phyloP scores from a whole-genome alignment of 2,329 filamentous ascomycete genomes.

The Diaporthe citriasiana region DNA sequence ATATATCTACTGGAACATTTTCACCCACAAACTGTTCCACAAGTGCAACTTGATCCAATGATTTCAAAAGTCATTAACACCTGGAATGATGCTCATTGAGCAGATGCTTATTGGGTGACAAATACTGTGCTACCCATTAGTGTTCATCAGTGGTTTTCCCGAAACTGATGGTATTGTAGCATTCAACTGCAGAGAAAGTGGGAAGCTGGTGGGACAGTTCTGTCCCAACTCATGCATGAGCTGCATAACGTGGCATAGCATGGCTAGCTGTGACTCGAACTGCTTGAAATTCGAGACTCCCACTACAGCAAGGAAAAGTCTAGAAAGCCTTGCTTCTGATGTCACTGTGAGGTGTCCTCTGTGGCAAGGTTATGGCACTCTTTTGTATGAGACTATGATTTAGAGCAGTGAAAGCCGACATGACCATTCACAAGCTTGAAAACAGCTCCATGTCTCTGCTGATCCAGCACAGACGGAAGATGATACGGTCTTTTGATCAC shows the following conservation, averaged over 20 bases:
- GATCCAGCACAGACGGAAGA: background rate
- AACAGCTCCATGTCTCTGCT: background rate
- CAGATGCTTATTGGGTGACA: background rate
- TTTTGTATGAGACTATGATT: background rate
- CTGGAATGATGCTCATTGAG: background rate
- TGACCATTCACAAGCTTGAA: background rate
- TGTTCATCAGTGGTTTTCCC: too few relatives aligned
- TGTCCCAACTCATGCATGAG: background rate
- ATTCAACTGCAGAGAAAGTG: background rate
- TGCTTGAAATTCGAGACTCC: background rate
- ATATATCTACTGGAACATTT: too few relatives aligned
- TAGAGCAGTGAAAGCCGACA: background rate
- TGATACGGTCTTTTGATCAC: background rate
- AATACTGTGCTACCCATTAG: background rate
- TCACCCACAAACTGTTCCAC: too few relatives aligned
- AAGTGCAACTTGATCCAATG: too few relatives aligned
- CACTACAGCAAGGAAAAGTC: background rate
- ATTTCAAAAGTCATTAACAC: too few relatives aligned
- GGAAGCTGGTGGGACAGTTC: background rate
- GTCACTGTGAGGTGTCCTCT: too few relatives aligned
- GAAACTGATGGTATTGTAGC: too few relatives aligned
- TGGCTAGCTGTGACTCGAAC: background rate
- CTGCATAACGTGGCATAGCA: background rate
- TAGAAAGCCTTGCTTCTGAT: background rate
- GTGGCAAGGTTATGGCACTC: too few relatives aligned